Evolutionary conservation across 495 filamentous ascomycete species (phyloP).

Genomic region (Penicillium chermesinum): DNA sequence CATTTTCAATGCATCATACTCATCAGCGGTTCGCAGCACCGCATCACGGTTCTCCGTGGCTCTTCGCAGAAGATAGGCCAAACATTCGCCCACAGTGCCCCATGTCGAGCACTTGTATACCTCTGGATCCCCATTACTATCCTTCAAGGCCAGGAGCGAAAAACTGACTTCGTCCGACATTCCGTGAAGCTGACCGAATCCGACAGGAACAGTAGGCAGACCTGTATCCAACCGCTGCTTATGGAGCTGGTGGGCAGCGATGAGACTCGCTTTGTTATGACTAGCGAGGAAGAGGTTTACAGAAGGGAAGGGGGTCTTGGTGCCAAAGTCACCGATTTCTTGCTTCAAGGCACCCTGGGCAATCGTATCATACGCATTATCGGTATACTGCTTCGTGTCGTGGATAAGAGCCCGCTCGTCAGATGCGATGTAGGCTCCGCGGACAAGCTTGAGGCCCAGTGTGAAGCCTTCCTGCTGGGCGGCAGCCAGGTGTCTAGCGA

Average conservation of each 20-base stretch:
- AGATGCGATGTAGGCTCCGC: conserved; percentile 78
- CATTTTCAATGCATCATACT: conserved; percentile 59
- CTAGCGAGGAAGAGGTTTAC: conserved; percentile 40
- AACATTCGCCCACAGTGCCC: conserved; percentile 78
- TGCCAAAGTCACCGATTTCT: conserved; percentile 41
- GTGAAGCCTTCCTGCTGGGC: conserved; percentile 64
- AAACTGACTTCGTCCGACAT: conserved; percentile 92
- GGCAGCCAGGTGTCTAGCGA: conserved; percentile 56
- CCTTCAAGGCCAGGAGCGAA: conserved; percentile 54
- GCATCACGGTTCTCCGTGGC: conserved; percentile 89
- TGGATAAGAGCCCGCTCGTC: conserved; percentile 72
- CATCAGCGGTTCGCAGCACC: conserved; percentile 64
- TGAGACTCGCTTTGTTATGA: conserved; percentile 36
- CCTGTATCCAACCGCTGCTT: conserved; percentile 24
- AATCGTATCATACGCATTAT: conserved; percentile 52
- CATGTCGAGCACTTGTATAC: conserved; percentile 86
- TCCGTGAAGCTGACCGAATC: conserved; percentile 68
- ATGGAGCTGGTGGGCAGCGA: conserved; percentile 30
- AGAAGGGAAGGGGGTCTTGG: conserved; percentile 31
- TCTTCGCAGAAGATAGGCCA: conserved; percentile 80
- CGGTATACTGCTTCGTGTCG: conserved; percentile 73
- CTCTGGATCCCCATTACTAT: conserved; percentile 39
- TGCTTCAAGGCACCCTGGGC: conserved; percentile 39
- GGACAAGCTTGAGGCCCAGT: conserved; percentile 79
- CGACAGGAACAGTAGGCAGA: conserved; percentile 32